A percentile compares a stretch with the other conserved stretches of the same genome.
phyloP scores from a whole-genome alignment of 139 green algal species.

The Nannochloris sp. region DNA sequence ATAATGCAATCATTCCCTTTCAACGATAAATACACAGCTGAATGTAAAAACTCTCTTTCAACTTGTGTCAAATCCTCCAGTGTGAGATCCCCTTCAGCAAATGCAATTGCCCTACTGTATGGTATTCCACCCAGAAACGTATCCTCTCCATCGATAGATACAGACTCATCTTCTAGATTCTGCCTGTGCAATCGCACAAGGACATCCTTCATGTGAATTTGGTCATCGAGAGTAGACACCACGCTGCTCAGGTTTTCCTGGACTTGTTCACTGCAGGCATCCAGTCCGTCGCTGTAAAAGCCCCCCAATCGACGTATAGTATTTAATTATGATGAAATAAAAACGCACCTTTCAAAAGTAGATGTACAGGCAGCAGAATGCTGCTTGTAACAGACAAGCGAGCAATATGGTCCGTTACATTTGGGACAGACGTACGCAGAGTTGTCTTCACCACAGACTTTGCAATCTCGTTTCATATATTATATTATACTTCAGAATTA shows the following conservation, averaged over 20 bases:
- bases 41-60: conserved; percentile 38
- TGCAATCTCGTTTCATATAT: neutral
- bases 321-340: neutral
- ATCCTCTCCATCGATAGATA: neutral
- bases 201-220: conserved; percentile 43
- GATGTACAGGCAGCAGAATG: conserved; percentile 60
- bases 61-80: conserved; percentile 29
- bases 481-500: too few species aligned
- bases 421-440: conserved; percentile 64
- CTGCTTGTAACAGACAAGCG: conserved; percentile 59
- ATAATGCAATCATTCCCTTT: conserved; percentile 12
- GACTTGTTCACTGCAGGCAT: conserved; percentile 39
- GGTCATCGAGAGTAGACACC: conserved; percentile 26
- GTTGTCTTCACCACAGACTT: neutral
- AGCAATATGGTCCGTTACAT: conserved; percentile 72
- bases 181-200: conserved; percentile 40
- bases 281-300: neutral
- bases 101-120: neutral
- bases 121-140: neutral
- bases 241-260: conserved; percentile 33
- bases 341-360: conserved; percentile 47
- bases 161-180: conserved; percentile 19
- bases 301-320: too few species aligned
- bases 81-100: conserved; percentile 8
- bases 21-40: conserved; percentile 17